phyloP scores from a whole-genome alignment of 177 flowering plant genomes.

The Vitis hybrid region DNA sequence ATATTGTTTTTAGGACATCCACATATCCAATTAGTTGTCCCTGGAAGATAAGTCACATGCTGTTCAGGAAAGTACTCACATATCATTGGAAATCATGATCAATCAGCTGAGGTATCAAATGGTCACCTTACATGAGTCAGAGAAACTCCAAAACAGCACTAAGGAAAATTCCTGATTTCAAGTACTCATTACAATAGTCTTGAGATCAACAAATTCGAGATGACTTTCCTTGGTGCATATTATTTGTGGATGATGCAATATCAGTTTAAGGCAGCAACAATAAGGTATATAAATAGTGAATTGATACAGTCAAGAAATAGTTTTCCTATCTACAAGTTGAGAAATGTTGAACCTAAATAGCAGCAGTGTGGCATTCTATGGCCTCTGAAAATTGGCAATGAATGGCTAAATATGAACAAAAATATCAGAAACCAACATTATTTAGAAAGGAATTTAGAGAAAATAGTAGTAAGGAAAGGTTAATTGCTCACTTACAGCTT shows the following conservation, averaged over 20 bases:
- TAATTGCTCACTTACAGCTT: slow-evolving; percentile 69
- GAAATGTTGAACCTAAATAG: background rate
- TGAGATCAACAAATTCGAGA: background rate
- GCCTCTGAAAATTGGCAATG: background rate
- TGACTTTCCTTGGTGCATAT: background rate
- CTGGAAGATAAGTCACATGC: no score
- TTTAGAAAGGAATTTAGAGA: background rate
- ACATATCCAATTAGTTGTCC: no score
- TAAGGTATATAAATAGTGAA: background rate
- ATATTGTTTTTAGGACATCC: no score
- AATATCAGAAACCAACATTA: background rate
- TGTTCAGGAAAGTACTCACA: no score
- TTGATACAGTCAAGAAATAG: background rate
- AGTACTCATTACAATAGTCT: no score
- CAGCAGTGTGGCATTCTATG: background rate
- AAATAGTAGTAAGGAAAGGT: background rate
- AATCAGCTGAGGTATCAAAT: no score
- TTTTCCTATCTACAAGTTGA: no score
- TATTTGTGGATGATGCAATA: background rate
- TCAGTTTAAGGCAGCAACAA: background rate
- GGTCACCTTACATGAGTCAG: no score
- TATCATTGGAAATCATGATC: no score
- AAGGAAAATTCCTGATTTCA: no score
- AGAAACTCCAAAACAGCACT: no score
- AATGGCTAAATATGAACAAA: background rate